Conservation (phyloP, 139 green algal genomes). For the Trebouxia sp. region DNA sequence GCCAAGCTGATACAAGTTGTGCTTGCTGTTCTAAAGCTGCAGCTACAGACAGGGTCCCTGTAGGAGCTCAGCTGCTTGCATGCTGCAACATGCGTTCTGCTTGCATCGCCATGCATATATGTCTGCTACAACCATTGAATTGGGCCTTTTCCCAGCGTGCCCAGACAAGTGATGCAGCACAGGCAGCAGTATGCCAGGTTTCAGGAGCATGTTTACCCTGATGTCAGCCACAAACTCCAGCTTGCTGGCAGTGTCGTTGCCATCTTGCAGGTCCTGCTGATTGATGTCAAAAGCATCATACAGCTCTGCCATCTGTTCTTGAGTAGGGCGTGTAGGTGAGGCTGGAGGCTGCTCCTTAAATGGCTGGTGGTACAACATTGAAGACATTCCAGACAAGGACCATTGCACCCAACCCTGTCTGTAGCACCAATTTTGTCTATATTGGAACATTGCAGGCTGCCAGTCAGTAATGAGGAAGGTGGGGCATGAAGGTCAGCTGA, state of each 20-base stretch:
- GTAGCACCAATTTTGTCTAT: background rate
- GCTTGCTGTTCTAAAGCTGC: background rate
- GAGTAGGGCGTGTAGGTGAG: constrained; percentile 33
- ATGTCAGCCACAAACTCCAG: constrained; percentile 5
- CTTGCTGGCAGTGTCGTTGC: background rate
- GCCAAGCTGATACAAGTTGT: background rate
- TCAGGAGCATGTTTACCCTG: background rate
- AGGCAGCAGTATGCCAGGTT: no score
- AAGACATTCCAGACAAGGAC: constrained; percentile 40
- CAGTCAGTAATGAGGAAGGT: no score
- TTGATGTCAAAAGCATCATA: constrained; percentile 47
- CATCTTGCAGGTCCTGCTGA: constrained; percentile 12
- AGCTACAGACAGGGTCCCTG: no score
- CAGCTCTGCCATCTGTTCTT: constrained; percentile 48
- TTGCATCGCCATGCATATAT: no score
- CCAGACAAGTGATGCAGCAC: no score
- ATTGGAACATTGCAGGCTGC: background rate
- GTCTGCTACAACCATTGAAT: no score
- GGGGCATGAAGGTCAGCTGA: no score
- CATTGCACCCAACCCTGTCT: constrained; percentile 41
- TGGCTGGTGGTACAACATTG: constrained; percentile 46
- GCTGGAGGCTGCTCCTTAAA: constrained; percentile 6
- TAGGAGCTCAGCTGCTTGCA: no score
- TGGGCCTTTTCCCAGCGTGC: no score
- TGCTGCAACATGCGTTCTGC: no score